Evolutionary conservation across 2,329 filamentous ascomycete genomes (phyloP).

Genomic region (Fragosphaeria purpurea): DNA sequence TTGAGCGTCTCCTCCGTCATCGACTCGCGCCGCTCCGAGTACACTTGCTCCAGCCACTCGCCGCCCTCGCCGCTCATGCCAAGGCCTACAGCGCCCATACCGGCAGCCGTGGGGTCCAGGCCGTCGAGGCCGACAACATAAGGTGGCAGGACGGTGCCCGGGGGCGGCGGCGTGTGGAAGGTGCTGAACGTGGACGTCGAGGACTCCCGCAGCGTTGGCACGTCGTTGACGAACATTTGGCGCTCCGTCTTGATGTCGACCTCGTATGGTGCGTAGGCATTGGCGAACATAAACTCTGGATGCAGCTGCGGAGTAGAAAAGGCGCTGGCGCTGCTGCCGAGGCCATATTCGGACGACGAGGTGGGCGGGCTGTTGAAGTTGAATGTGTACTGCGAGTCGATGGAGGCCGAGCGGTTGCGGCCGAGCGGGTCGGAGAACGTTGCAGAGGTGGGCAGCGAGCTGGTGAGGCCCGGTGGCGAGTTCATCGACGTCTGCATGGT

Average conservation of each 20-base stretch:
- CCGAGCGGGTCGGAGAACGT: constrained; percentile 67
- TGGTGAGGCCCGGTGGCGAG: constrained; percentile 69
- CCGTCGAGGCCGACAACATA: constrained; percentile 35
- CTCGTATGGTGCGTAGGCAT: constrained; percentile 68
- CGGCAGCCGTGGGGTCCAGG: not conserved
- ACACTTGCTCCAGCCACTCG: constrained; percentile 64
- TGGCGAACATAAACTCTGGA: constrained; percentile 44
- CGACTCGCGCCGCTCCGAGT: constrained; percentile 58
- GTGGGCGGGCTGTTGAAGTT: constrained; percentile 64
- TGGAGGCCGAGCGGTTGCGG: constrained; percentile 64
- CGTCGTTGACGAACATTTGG: constrained; percentile 86
- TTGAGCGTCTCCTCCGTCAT: constrained; percentile 57
- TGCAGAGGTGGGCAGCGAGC: constrained; percentile 72
- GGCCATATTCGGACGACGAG: constrained; percentile 35
- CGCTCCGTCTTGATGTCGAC: constrained; percentile 93
- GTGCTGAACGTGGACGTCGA: constrained; percentile 88
- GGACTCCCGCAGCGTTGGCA: constrained; percentile 76
- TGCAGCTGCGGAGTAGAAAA: constrained; percentile 52
- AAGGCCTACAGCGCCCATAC: not conserved
- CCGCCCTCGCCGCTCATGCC: constrained; percentile 24
- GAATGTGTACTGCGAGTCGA: constrained; percentile 69
- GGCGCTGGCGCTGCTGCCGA: constrained; percentile 27
- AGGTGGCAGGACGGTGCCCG: constrained; percentile 55
- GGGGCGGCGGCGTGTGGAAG: constrained; percentile 68
- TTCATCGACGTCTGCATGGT: constrained; percentile 39